Evolutionary conservation across 495 filamentous ascomycete genomes (phyloP).

Genomic region (Podospora fimiseda): DNA sequence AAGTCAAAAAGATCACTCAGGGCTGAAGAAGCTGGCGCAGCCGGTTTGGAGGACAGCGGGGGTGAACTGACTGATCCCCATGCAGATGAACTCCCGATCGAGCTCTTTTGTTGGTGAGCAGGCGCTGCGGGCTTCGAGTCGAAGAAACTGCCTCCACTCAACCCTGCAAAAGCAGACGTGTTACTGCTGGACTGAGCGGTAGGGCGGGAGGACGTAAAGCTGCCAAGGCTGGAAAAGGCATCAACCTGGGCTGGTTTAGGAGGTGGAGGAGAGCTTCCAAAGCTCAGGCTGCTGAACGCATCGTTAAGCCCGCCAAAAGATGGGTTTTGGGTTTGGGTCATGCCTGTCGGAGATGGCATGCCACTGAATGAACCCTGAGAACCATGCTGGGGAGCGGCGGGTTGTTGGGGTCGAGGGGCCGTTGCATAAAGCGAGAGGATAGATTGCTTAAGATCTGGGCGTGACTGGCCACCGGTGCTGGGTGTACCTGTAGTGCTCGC

Average conservation of each 20-base stretch:
- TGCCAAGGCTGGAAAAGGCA: slow-evolving; percentile 67
- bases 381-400: slow-evolving; percentile 43
- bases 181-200: slow-evolving; percentile 47
- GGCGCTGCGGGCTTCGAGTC: slow-evolving; percentile 58
- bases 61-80: slow-evolving; percentile 51
- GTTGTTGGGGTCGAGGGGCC: slow-evolving; percentile 61
- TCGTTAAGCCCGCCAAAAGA: slow-evolving; percentile 73
- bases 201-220: slow-evolving; percentile 48
- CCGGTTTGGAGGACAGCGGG: slow-evolving; percentile 36
- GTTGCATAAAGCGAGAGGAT: slow-evolving; percentile 94
- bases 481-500: slow-evolving; percentile 62
- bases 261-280: slow-evolving; percentile 48
- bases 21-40: slow-evolving; percentile 43
- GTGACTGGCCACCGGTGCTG: slow-evolving; percentile 55
- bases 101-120: slow-evolving; percentile 44
- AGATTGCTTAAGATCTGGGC: slow-evolving; percentile 93
- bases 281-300: slow-evolving; percentile 79
- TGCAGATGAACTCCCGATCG: slow-evolving; percentile 39
- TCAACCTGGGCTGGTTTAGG: slow-evolving; percentile 50
- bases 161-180: slow-evolving; percentile 45
- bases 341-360: slow-evolving; percentile 44
- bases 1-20: slow-evolving; percentile 79
- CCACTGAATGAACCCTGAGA: slow-evolving; percentile 50
- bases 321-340: slow-evolving; percentile 41
- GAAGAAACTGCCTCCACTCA: slow-evolving; percentile 73